These are phyloP conservation scores for Orbilia brochopaga DNA, from an alignment of 2,329 filamentous ascomycete species.

Conservation along the genomic window DNA sequence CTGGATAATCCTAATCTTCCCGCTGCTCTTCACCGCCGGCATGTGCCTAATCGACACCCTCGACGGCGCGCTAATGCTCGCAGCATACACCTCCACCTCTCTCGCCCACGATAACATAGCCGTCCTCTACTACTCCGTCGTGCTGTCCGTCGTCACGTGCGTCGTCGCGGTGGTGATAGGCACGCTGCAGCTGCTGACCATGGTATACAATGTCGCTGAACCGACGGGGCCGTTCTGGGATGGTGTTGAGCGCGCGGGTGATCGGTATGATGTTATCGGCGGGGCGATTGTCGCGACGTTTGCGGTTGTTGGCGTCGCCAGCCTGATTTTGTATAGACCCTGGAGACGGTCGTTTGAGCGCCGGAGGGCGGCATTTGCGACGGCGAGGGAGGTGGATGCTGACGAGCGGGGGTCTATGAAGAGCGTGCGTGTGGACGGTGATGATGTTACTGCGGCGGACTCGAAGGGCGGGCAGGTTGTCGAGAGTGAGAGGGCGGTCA, in stretches of 20 bases:
- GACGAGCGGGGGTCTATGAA: constrained; percentile 1
- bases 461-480: constrained; percentile 7
- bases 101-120: constrained; percentile 83
- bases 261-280: constrained; percentile 84
- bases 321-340: constrained; percentile 76
- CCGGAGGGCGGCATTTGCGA: constrained; percentile 40
- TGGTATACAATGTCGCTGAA: constrained; percentile 76
- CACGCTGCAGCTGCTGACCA: constrained; percentile 78
- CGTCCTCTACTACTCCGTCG: constrained; percentile 90
- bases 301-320: constrained; percentile 74
- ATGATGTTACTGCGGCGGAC: constrained; percentile 17
- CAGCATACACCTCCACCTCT: constrained; percentile 80
- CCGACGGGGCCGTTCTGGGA: constrained; percentile 80
- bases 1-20: constrained; percentile 93
- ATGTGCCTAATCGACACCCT: constrained; percentile 95
- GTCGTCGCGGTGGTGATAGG: constrained; percentile 85
- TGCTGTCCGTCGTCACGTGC: constrained; percentile 82
- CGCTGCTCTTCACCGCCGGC: constrained; percentile 87
- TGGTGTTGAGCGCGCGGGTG: constrained; percentile 75
- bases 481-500: background rate
- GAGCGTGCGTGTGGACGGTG: background rate
- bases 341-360: constrained; percentile 71
- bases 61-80: constrained; percentile 94
- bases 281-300: constrained; percentile 87
- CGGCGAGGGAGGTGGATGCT: background rate